Percentiles rank a stretch among this genome's conserved stretches.
Conservation (phyloP, 2,329 filamentous ascomycete genomes). For the Didymella sp. region DNA sequence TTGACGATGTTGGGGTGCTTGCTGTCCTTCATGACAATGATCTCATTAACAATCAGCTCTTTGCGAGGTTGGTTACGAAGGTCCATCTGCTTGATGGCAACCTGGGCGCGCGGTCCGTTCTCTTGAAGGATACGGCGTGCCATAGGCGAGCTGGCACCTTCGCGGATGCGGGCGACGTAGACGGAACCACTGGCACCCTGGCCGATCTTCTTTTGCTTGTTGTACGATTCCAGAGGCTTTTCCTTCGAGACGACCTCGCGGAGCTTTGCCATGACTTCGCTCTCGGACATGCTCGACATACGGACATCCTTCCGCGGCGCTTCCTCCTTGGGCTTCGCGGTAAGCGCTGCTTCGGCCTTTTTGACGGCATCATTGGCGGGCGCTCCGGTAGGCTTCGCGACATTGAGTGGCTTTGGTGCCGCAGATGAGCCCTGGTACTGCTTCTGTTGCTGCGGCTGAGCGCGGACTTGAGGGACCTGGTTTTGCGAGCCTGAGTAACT, state of each 20-base stretch:
- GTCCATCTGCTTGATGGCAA: conserved; percentile 99
- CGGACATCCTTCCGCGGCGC: conserved; percentile 87
- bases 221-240: conserved; percentile 92
- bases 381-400: conserved; percentile 56
- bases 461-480: conserved; percentile 53
- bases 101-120: conserved; percentile 82
- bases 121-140: conserved; percentile 80
- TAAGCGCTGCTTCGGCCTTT: conserved; percentile 87
- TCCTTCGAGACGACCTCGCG: conserved; percentile 95
- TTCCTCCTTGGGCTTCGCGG: conserved; percentile 72
- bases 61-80: conserved; percentile 95
- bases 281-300: conserved; percentile 98
- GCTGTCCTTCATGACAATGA: conserved; percentile 99
- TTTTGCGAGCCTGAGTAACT: conserved; percentile 45
- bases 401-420: conserved; percentile 63
- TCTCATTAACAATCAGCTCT: conserved; percentile 98
- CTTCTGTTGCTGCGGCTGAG: conserved; percentile 48
- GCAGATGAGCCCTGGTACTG: conserved; percentile 54
- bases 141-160: conserved; percentile 79
- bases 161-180: conserved; percentile 95
- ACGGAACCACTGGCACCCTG: conserved; percentile 98
- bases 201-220: conserved; percentile 99
- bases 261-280: conserved; percentile 94
- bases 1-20: conserved; percentile 99
- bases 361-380: conserved; percentile 74